Conservation (phyloP, 2,329 filamentous ascomycete genomes). For the Xylaria sp. region DNA sequence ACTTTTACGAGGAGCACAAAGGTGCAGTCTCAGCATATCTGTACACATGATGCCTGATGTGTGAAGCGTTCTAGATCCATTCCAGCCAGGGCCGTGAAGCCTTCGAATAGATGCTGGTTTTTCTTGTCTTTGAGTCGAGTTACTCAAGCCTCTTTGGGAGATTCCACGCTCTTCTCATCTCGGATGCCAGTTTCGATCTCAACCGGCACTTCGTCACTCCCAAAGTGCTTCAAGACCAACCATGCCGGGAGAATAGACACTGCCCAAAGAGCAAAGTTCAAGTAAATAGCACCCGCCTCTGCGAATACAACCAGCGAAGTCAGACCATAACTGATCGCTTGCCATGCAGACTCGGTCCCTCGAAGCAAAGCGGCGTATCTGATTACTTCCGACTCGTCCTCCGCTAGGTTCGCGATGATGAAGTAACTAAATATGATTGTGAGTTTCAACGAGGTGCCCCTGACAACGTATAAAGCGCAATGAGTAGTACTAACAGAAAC, state of each 20-base stretch:
- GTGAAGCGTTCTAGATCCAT: constrained; percentile 19
- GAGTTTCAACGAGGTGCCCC: neutral
- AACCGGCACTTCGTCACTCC: constrained; percentile 61
- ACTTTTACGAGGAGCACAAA: too few species aligned
- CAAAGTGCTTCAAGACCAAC: constrained; percentile 71
- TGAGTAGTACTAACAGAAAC: constrained; percentile 63
- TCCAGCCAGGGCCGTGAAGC: constrained; percentile 15
- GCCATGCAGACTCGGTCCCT: constrained; percentile 77
- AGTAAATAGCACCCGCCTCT: constrained; percentile 73
- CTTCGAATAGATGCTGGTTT: constrained; percentile 12
- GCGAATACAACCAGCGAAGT: constrained; percentile 71
- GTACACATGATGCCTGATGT: constrained; percentile 5
- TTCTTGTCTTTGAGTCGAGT: constrained; percentile 19
- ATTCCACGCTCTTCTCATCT: constrained; percentile 19
- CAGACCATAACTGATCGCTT: constrained; percentile 77
- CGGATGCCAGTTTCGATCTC: constrained; percentile 18
- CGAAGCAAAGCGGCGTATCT: constrained; percentile 74
- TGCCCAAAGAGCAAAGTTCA: constrained; percentile 77
- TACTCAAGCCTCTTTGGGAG: constrained; percentile 18
- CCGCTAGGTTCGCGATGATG: constrained; percentile 73
- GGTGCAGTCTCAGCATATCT: constrained; percentile 12
- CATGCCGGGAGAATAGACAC: constrained; percentile 73
- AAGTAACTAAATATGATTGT: constrained; percentile 66
- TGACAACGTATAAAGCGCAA: constrained; percentile 9
- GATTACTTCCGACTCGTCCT: constrained; percentile 71